Evolutionary conservation across 2,329 filamentous ascomycete species (phyloP).

Genomic region (Zasmidium angulare): DNA sequence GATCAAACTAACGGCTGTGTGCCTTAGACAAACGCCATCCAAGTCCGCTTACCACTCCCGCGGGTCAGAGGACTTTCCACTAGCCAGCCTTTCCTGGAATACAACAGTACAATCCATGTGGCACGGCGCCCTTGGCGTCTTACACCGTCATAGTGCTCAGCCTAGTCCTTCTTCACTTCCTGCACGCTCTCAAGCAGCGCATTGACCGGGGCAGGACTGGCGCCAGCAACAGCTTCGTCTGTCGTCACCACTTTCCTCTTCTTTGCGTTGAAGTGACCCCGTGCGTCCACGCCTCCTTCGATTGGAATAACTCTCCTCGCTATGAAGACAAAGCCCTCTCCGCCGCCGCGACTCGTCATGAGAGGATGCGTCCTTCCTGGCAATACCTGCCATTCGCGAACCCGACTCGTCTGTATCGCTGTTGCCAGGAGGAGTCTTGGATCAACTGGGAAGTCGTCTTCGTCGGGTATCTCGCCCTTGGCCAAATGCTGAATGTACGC

Average conservation of each 20-base stretch:
- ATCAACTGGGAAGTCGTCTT: conserved; percentile 80
- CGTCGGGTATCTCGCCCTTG: conserved; percentile 31
- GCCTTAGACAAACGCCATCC: neutral
- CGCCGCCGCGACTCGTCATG: conserved; percentile 85
- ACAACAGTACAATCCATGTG: neutral
- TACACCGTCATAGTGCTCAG: neutral
- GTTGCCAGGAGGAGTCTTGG: conserved; percentile 79
- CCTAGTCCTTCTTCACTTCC: neutral
- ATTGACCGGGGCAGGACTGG: conserved; percentile 4
- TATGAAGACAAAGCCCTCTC: conserved; percentile 88
- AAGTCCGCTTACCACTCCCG: neutral
- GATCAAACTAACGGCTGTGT: neutral
- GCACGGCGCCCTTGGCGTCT: neutral
- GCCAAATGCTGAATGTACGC: conserved; percentile 62
- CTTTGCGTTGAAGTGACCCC: conserved; percentile 68
- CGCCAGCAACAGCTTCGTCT: neutral
- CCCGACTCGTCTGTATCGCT: conserved; percentile 75
- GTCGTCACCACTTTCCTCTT: conserved; percentile 56
- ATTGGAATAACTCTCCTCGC: conserved; percentile 78
- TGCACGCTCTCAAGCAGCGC: neutral
- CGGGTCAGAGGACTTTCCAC: neutral
- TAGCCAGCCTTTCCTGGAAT: neutral
- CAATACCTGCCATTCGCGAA: conserved; percentile 83
- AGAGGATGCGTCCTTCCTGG: conserved; percentile 89
- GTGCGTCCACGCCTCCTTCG: conserved; percentile 75